Evolutionary conservation across 1,284 basidiomycete genomes (phyloP), one percentile per base, ranked within the genome.

Genomic region (Phaffia rhodozyma): DNA sequence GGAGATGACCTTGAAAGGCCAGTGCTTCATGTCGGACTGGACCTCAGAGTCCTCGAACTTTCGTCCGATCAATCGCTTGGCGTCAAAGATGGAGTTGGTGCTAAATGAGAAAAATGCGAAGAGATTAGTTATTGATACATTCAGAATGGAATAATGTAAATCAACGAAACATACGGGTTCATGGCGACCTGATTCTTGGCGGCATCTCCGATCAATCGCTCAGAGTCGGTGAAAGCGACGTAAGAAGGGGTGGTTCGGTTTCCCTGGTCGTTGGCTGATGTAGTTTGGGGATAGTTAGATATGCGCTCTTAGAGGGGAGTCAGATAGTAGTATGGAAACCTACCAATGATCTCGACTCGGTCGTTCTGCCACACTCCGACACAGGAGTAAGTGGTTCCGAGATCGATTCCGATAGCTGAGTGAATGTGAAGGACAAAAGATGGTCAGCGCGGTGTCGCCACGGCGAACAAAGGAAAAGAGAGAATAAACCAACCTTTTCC

Each of bases 241-340:
- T 91, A 92, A 9, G 90, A 96, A 51, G 91, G 92, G 21, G 92
- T 96, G 34, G 91, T 96, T 67, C 91, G 86, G 82, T 96, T 96
- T 76, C 92, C 91, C 82, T 94, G 92, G 81, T 96, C 92, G 79
- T 94, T 92, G 79, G 89, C 74, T 68, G 60, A 11, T 57, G 56
- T 55, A 58, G 29, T 56, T 69, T 61, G 73, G 74, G 32, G n/a
- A n/a, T 34, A 34, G 32, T 34, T 34, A 34, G 32, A 34, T n/a
- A n/a, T n/a, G n/a, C n/a, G n/a, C n/a, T n/a, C n/a, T n/a, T n/a
- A 32, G 16, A 21, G 56, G 9, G 49, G 49, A 20, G 58, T 54
- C 43, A 55, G 67, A 63, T 67, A 30, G 66, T 66, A 58, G 32
- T 25, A 29, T 23, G 21, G 7, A 21, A 21, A 25, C 71, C 60